Evolutionary conservation across 2,329 filamentous ascomycete species (phyloP).

Genomic region (Diaporthe nobilis): DNA sequence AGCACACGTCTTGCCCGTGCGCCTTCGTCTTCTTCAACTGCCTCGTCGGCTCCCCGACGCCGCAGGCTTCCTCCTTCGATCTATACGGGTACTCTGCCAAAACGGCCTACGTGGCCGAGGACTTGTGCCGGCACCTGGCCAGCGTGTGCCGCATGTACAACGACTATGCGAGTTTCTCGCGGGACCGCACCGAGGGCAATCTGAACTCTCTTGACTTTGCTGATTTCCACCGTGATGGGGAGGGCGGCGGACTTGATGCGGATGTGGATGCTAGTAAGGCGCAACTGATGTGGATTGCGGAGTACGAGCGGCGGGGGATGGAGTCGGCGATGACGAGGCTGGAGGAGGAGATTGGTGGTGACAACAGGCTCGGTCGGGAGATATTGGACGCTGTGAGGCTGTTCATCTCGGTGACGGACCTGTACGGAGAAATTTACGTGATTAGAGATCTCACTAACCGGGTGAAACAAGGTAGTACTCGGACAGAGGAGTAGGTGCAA

Average conservation of each 20-base stretch:
- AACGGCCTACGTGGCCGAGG: slow-evolving; percentile 7
- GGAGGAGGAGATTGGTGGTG: neutral
- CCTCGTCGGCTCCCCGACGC: neutral
- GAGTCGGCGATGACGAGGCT: neutral
- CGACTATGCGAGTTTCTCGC: slow-evolving; percentile 50
- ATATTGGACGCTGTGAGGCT: neutral
- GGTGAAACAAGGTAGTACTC: neutral
- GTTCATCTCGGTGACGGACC: slow-evolving; percentile 13
- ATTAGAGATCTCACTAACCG: slow-evolving; percentile 5
- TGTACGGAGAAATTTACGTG: slow-evolving; percentile 24
- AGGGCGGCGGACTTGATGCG: neutral
- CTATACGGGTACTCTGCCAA: neutral
- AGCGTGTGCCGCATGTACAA: slow-evolving; percentile 53
- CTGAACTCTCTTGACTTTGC: slow-evolving; percentile 52
- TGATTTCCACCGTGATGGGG: slow-evolving; percentile 44
- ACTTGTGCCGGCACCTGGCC: slow-evolving; percentile 45
- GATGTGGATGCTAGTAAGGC: neutral
- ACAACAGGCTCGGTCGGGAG: neutral
- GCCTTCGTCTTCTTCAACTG: slow-evolving; percentile 41
- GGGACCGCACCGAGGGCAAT: slow-evolving; percentile 50
- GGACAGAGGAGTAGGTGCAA: neutral
- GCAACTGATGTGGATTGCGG: slow-evolving; percentile 2
- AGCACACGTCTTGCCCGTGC: slow-evolving; percentile 41
- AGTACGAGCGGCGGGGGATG: slow-evolving; percentile 17
- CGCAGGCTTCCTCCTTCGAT: neutral